phyloP scores from a whole-genome alignment of 495 filamentous ascomycete genomes.

The Trichoderma asperelloides region DNA sequence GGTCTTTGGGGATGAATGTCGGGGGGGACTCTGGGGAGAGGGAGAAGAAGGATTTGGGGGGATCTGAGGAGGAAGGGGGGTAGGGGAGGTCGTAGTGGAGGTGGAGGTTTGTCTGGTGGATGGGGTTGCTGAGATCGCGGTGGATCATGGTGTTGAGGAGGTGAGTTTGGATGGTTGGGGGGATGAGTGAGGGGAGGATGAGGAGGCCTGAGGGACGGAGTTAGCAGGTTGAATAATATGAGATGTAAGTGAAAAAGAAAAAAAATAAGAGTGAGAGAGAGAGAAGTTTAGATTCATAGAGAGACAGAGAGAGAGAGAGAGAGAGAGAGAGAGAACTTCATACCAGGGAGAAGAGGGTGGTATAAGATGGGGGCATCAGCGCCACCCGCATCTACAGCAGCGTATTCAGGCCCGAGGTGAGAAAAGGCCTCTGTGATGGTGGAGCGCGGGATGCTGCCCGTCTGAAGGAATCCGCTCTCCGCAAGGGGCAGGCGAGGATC shows the following conservation, averaged over 20 bases:
- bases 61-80: constrained; percentile 24
- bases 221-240: background rate
- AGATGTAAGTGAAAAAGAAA: background rate
- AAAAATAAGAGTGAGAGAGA: background rate
- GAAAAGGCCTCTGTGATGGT: constrained; percentile 29
- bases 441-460: constrained; percentile 26
- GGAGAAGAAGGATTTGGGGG: constrained; percentile 37
- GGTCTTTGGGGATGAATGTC: constrained; percentile 56
- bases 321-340: no score
- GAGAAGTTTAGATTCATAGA: background rate
- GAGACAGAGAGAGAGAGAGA: background rate
- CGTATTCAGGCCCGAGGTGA: constrained; percentile 19
- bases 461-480: constrained; percentile 24
- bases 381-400: constrained; percentile 19
- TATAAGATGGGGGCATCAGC: constrained; percentile 40
- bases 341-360: constrained; percentile 33
- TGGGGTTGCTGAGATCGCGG: constrained; percentile 64
- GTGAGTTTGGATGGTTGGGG: constrained; percentile 53
- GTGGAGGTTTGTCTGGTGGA: constrained; percentile 80
- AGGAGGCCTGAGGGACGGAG: constrained; percentile 50
- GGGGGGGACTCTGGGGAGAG: constrained; percentile 24
- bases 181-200: constrained; percentile 64
- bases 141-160: constrained; percentile 66
- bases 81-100: constrained; percentile 73
- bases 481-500: constrained; percentile 24